Base-by-base conservation (phyloP, 805 yeast species). In the Ogataea sp. region DNA sequence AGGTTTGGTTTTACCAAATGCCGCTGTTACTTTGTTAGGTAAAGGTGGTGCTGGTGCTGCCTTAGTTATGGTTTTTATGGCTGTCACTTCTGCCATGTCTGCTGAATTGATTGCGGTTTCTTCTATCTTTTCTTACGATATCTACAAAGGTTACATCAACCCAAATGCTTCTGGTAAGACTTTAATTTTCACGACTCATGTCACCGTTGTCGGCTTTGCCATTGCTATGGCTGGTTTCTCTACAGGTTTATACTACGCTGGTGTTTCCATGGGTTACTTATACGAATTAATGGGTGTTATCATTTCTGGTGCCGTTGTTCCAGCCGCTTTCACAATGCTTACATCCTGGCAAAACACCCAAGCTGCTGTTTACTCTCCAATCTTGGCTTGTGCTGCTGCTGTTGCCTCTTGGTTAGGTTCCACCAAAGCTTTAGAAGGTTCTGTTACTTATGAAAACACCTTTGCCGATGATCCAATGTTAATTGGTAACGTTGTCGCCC, bases 71-170 rank as follows among this genome's bases (percentile, higher is more conserved):
- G 75, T 87, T 10, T 88, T 88, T 61, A 83, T 86, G 89, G 95
- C 96, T 20, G 90, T 83, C 32, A 88, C 96, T 0, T 83, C 94
- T 36, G 95, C 96, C 20, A 77, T 85, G 73, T 83, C 95, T 25
- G 90, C 96, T 29, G 96, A 88, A 61, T 73, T 88, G 52, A 84
- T 88, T 55, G 83, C 96, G 2, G 89, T 85, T 16, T 83, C 95
- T 3, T 81, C 95, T 2, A 76, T 88, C 43, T 74, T 78, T 67
- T 83, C 95, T 33, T 88, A 85, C 51, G 96, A 88, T 62, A 69
- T 88, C 44, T 88, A 82, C 75, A 77, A 85, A 62, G 73, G 78
- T 20, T 87, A 88, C 62, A 64, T 87, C 52, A 77, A 85, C 53
- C 94, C 95, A 35, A 65, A 67, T 20, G 96, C 96, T 4, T 58